These are phyloP conservation scores for Ophiostoma triangulosporum DNA, from an alignment of 2,329 filamentous ascomycete species.

Conservation along the genomic window DNA sequence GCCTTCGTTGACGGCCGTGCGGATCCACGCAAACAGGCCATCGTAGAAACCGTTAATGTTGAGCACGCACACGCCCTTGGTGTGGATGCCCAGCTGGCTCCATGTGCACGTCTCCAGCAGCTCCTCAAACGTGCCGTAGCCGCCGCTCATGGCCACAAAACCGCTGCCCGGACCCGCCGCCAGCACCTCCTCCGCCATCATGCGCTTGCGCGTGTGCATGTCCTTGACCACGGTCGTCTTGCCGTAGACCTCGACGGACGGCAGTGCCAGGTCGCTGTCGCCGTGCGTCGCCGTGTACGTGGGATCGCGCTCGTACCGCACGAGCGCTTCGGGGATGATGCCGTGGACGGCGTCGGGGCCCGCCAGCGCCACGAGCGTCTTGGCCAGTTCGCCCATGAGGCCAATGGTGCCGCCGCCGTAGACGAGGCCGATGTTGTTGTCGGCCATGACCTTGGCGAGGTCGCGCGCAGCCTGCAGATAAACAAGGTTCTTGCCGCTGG, in stretches of 20 bases:
- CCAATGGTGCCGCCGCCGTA: conserved; percentile 93
- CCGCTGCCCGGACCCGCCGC: conserved; percentile 69
- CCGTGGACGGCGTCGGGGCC: conserved; percentile 79
- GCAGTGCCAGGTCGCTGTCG: conserved; percentile 33
- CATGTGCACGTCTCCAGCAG: conserved; percentile 83
- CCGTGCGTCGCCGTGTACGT: conserved; percentile 28
- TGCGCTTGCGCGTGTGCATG: conserved; percentile 91
- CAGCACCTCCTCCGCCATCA: conserved; percentile 85
- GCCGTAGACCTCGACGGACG: conserved; percentile 57
- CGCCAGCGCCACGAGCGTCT: conserved; percentile 68
- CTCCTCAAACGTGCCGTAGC: conserved; percentile 93
- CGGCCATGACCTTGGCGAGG: conserved; percentile 61
- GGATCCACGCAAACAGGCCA: conserved; percentile 70
- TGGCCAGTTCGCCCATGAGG: conserved; percentile 88
- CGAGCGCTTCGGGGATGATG: conserved; percentile 78
- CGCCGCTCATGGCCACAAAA: conserved; percentile 78
- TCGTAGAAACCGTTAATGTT: conserved; percentile 92
- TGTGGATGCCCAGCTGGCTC: conserved; percentile 94
- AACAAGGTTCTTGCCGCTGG: conserved; percentile 53
- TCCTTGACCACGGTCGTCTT: conserved; percentile 78
- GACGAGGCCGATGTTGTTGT: conserved; percentile 70
- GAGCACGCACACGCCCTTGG: conserved; percentile 61
- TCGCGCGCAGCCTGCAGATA: conserved; percentile 68
- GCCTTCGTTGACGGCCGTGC: conserved; percentile 57
- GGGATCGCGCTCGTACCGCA: conserved; percentile 60